Percentiles rank a stretch among this genome's conserved stretches.
Conservation (phyloP, 129 eudicot genomes). For the Lactuca sativa region DNA sequence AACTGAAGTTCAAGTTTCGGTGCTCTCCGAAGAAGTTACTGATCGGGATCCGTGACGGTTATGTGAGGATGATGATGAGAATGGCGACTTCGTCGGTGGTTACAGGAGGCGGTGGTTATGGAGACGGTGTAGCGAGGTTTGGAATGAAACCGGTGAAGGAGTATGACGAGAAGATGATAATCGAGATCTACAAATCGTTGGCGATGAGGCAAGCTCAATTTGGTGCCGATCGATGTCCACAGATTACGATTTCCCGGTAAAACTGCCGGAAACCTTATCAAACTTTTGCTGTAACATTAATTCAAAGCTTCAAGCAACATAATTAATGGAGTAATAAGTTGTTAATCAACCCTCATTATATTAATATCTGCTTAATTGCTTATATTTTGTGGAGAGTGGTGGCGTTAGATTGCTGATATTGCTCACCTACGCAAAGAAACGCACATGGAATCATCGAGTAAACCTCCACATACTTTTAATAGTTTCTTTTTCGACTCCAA, state of each 20-base stretch:
- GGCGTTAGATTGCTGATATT: background rate
- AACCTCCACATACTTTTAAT: background rate
- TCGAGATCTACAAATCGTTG: slow-evolving; percentile 41
- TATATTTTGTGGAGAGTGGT: slow-evolving; percentile 13
- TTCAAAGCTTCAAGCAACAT: background rate
- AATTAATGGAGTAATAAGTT: slow-evolving; percentile 20
- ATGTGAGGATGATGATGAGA: slow-evolving; percentile 44
- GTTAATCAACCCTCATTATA: slow-evolving; percentile 1
- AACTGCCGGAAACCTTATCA: slow-evolving; percentile 7
- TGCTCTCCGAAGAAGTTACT: slow-evolving; percentile 41
- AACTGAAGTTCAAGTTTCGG: slow-evolving; percentile 32
- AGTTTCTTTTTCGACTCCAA: background rate
- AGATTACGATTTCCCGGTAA: slow-evolving; percentile 12
- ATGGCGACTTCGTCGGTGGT: slow-evolving; percentile 35
- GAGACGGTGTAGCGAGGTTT: slow-evolving; percentile 26
- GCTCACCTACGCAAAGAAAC: slow-evolving; percentile 2
- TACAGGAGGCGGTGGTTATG: slow-evolving; percentile 17
- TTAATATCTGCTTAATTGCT: background rate
- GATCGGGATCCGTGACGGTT: slow-evolving; percentile 36
- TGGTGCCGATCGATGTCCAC: slow-evolving; percentile 30
- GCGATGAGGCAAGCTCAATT: slow-evolving; percentile 35
- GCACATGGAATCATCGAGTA: slow-evolving; percentile 18
- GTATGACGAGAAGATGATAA: slow-evolving; percentile 42
- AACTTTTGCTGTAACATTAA: slow-evolving; percentile 27
- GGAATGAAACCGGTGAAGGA: slow-evolving; percentile 38